Evolutionary conservation across 2,329 filamentous ascomycete species (phyloP).

Genomic region (Drechslera avenae): DNA sequence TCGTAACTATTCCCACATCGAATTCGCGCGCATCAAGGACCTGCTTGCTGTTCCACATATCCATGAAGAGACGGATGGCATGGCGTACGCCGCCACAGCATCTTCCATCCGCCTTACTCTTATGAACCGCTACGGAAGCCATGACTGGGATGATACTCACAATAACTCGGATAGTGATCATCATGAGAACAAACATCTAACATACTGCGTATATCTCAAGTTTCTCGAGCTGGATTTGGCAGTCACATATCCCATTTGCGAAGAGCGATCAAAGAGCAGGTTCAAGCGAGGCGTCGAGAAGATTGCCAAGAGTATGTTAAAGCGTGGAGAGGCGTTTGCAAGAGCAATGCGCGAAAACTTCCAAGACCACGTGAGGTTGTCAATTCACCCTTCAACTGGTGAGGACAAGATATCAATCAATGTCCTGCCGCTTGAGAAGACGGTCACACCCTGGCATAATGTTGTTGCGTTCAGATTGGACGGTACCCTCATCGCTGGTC

Average conservation of each 20-base stretch:
- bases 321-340: conserved; percentile 22
- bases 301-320: conserved; percentile 31
- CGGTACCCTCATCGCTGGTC: conserved; percentile 18
- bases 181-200: conserved; percentile 13
- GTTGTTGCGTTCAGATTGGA: conserved; percentile 18
- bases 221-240: conserved; percentile 9
- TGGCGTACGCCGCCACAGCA: conserved; percentile 21
- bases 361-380: conserved; percentile 25
- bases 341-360: conserved; percentile 20
- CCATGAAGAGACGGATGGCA: conserved; percentile 15
- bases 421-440: conserved; percentile 17
- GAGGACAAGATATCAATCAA: conserved; percentile 29
- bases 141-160: not conserved
- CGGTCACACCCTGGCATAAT: conserved; percentile 26
- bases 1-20: conserved; percentile 20
- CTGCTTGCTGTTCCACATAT: conserved; percentile 14
- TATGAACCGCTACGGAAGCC: conserved; percentile 2
- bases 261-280: conserved; percentile 12
- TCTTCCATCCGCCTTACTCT: conserved; percentile 23
- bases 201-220: not conserved
- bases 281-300: conserved; percentile 29
- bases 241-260: conserved; percentile 8
- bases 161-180: not conserved
- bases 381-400: conserved; percentile 28
- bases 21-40: conserved; percentile 23